A percentile compares a stretch with the other conserved stretches of the same genome.
phyloP scores from a whole-genome alignment of 1,284 basidiomycete species.

The Entoloma clypeatum region DNA sequence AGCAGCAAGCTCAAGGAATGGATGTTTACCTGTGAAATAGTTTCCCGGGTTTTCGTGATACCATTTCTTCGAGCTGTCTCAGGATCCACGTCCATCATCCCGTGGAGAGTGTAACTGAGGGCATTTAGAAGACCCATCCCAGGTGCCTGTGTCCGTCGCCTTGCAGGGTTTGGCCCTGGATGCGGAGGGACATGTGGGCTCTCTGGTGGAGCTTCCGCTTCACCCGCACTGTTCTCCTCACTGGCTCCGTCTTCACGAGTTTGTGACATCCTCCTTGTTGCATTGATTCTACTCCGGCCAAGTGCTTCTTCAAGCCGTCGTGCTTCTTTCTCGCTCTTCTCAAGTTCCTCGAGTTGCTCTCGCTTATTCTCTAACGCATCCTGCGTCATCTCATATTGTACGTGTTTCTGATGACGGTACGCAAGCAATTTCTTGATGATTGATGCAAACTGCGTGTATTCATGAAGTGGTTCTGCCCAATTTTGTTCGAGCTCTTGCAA shows the following conservation, averaged over 20 bases:
- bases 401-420: constrained; percentile 97
- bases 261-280: constrained; percentile 21
- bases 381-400: constrained; percentile 96
- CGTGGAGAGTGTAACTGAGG: constrained; percentile 90
- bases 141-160: constrained; percentile 51
- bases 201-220: constrained; percentile 23
- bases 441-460: constrained; percentile 91
- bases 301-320: constrained; percentile 87
- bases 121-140: constrained; percentile 91
- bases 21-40: constrained; percentile 79
- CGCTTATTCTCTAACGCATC: constrained; percentile 87
- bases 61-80: constrained; percentile 91
- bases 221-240: constrained; percentile 29
- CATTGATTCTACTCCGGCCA: constrained; percentile 44
- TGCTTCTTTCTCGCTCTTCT: constrained; percentile 91
- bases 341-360: constrained; percentile 85
- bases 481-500: constrained; percentile 88
- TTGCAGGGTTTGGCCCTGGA: constrained; percentile 65
- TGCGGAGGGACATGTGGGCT: constrained; percentile 60
- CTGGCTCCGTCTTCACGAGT: constrained; percentile 29
- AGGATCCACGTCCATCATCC: constrained; percentile 98
- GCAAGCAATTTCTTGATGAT: constrained; percentile 93
- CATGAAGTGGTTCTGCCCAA: constrained; percentile 94
- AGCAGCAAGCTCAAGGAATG: too few species aligned
- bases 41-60: constrained; percentile 92